Percentiles rank a stretch among this genome's conserved stretches.
Conservation (phyloP, 371 early-diverging fungal species). For the Chytridium lagenaria region DNA sequence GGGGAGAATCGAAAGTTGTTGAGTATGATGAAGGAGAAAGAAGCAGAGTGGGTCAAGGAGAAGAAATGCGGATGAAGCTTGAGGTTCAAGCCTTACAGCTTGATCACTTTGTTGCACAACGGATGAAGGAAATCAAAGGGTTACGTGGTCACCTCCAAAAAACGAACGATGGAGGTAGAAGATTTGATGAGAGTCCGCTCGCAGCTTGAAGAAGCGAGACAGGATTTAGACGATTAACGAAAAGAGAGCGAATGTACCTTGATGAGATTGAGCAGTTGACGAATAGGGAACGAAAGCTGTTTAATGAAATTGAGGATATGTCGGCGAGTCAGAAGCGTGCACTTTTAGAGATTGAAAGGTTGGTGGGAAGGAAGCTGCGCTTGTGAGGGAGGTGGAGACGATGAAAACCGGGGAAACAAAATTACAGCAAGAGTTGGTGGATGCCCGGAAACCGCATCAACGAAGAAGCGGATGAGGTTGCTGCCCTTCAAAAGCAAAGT, state of each 20-base stretch:
- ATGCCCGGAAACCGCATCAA: constrained; percentile 11
- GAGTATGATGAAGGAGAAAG: constrained; percentile 41
- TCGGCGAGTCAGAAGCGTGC: constrained; percentile 34
- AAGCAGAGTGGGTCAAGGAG: constrained; percentile 45
- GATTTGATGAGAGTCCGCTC: constrained; percentile 30
- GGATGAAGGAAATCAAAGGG: constrained; percentile 40
- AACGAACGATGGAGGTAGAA: constrained; percentile 35
- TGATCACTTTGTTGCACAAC: constrained; percentile 43
- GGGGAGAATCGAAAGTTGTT: constrained; percentile 44
- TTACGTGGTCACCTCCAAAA: constrained; percentile 31
- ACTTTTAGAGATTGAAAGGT: constrained; percentile 38
- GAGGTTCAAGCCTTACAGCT: constrained; percentile 49
- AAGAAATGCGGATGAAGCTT: constrained; percentile 47
- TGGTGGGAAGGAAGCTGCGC: constrained; percentile 14
- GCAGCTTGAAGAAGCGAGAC: constrained; percentile 30
- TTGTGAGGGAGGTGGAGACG: constrained; percentile 40
- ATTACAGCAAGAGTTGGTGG: constrained; percentile 39
- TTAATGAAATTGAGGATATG: constrained; percentile 41
- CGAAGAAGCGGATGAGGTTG: constrained; percentile 35
- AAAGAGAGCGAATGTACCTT: constrained; percentile 42
- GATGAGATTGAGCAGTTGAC: constrained; percentile 49
- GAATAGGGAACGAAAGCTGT: constrained; percentile 40
- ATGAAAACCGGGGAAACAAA: constrained; percentile 37
- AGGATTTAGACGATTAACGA: constrained; percentile 40
- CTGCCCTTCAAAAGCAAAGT: constrained; percentile 29